These are phyloP conservation scores for Aspergillus terreus DNA, from an alignment of 2,329 filamentous ascomycete species.

Conservation along the genomic window DNA sequence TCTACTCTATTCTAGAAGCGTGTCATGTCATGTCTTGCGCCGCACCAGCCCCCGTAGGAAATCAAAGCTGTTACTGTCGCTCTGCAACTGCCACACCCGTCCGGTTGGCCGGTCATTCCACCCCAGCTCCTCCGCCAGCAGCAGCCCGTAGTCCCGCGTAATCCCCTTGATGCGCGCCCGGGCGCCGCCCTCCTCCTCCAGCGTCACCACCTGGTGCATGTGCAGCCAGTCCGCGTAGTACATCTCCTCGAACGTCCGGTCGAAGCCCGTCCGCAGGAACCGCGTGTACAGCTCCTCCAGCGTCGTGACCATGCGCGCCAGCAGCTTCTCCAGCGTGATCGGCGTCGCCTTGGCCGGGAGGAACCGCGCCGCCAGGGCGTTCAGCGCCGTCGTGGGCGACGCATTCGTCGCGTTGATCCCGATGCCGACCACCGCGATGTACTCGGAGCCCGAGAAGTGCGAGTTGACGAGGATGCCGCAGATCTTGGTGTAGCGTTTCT, in stretches of 20 bases:
- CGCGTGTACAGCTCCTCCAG: slow-evolving; percentile 73
- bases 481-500: slow-evolving; percentile 72
- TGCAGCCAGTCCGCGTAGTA: slow-evolving; percentile 90
- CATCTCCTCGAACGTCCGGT: slow-evolving; percentile 63
- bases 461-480: slow-evolving; percentile 91
- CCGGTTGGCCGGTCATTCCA: slow-evolving; percentile 71
- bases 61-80: slow-evolving; percentile 97
- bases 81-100: slow-evolving; percentile 78
- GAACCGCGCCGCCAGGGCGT: slow-evolving; percentile 58
- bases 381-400: slow-evolving; percentile 81
- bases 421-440: slow-evolving; percentile 80
- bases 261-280: slow-evolving; percentile 75
- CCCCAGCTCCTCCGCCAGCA: slow-evolving; percentile 79
- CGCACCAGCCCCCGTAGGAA: slow-evolving; percentile 87
- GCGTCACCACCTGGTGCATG: slow-evolving; percentile 65
- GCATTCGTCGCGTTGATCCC: slow-evolving; percentile 83
- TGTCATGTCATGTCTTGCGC: slow-evolving; percentile 56
- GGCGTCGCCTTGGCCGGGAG: slow-evolving; percentile 43
- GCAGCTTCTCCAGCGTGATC: slow-evolving; percentile 72
- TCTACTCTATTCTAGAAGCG: too few relatives aligned
- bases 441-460: slow-evolving; percentile 70
- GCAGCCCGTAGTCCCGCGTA: slow-evolving; percentile 83
- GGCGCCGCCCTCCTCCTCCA: slow-evolving; percentile 75
- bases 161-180: slow-evolving; percentile 79
- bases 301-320: slow-evolving; percentile 72